Conservation (phyloP, 1,284 basidiomycete species). For the Trichosporon ovoides region DNA sequence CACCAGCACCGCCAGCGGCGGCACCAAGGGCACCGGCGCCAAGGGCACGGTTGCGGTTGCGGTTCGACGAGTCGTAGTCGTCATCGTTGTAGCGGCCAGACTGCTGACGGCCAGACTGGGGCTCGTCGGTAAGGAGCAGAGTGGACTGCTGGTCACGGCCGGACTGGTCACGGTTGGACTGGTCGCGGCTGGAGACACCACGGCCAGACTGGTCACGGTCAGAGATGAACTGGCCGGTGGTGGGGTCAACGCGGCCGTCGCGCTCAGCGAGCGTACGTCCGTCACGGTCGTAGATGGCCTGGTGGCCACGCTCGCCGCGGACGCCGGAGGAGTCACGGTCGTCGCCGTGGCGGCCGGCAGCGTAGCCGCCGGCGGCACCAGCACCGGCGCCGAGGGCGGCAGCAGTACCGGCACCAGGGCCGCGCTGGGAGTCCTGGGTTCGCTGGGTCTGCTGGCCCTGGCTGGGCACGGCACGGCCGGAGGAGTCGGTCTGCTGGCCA, state of each 20-base stretch:
- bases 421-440: not conserved
- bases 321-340: too few relatives aligned
- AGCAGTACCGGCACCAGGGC: not conserved
- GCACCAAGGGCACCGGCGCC: not conserved
- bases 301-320: not conserved
- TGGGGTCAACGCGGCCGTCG: not conserved
- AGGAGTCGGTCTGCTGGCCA: too few relatives aligned
- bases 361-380: not conserved
- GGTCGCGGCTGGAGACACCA: not conserved
- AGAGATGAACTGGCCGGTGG: slow-evolving; percentile 1
- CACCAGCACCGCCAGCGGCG: not conserved
- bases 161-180: not conserved
- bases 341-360: slow-evolving; percentile 3
- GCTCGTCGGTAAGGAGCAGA: too few relatives aligned
- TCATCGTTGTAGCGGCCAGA: not conserved
- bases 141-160: not conserved
- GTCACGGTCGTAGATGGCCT: not conserved
- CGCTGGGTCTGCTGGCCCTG: too few relatives aligned
- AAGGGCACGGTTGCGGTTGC: slow-evolving; percentile 2
- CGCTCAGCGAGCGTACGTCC: not conserved
- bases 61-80: not conserved
- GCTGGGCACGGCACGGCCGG: not conserved
- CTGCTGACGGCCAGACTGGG: too few relatives aligned
- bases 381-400: not conserved
- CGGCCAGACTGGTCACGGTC: too few relatives aligned